phyloP scores from a whole-genome alignment of 495 filamentous ascomycete species.

The Penicillium odoratum region DNA sequence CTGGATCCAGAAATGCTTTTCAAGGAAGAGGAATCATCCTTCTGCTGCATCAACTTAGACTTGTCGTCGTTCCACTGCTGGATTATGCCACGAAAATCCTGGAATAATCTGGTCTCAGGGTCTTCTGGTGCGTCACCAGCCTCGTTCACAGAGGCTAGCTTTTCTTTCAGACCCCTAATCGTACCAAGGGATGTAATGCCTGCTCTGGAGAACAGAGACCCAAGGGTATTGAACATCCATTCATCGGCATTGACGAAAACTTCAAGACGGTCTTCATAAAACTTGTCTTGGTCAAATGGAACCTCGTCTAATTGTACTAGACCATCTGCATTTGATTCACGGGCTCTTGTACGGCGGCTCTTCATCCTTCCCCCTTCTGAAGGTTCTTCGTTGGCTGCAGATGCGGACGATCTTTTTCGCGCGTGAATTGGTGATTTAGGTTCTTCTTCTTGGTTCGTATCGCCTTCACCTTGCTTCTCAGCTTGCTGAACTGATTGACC shows the following conservation, averaged over 20 bases:
- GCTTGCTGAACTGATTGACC: conserved; percentile 30
- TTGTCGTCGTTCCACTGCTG: conserved; percentile 61
- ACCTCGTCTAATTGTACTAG: conserved; percentile 50
- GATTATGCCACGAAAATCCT: conserved; percentile 56
- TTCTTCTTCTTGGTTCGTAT: conserved; percentile 32
- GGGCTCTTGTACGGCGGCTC: conserved; percentile 79
- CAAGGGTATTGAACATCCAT: conserved; percentile 69
- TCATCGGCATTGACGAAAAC: conserved; percentile 69
- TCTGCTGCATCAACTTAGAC: conserved; percentile 54
- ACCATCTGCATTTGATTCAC: conserved; percentile 66
- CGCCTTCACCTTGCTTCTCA: conserved; percentile 22
- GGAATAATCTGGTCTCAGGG: conserved; percentile 35
- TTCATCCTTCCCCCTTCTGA: conserved; percentile 64
- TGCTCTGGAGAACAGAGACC: conserved; percentile 65
- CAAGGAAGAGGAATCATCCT: conserved; percentile 52
- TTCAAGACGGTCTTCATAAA: conserved; percentile 70
- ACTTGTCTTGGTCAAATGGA: conserved; percentile 63
- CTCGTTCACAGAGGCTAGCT: conserved; percentile 20
- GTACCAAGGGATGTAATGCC: conserved; percentile 55
- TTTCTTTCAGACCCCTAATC: conserved; percentile 40
- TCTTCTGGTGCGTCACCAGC: conserved; percentile 19
- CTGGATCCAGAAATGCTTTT: conserved; percentile 46
- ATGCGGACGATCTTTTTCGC: conserved; percentile 53
- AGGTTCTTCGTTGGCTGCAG: conserved; percentile 49
- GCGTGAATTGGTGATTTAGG: conserved; percentile 28